Evolutionary conservation across 2,329 filamentous ascomycete genomes (phyloP).

Genomic region (Cladosporium halotolerans): DNA sequence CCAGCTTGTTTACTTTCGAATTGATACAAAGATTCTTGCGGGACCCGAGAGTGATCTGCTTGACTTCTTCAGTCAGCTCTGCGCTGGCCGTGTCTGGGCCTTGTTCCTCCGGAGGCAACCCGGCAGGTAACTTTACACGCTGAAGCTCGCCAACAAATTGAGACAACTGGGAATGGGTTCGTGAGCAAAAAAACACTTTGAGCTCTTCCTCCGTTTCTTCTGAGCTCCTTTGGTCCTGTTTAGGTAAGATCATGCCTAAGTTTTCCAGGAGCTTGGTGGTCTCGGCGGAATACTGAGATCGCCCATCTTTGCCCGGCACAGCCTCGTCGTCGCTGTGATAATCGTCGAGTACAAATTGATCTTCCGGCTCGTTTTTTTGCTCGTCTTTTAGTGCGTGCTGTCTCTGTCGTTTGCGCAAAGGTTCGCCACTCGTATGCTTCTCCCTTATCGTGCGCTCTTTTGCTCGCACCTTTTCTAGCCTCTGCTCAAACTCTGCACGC

Average conservation of each 20-base stretch:
- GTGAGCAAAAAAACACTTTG: constrained; percentile 88
- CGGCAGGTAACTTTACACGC: constrained; percentile 69
- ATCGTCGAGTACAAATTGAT: constrained; percentile 69
- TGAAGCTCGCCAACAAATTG: constrained; percentile 81
- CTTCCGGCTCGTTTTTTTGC: constrained; percentile 48
- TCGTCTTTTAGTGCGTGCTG: constrained; percentile 19
- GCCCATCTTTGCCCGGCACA: constrained; percentile 14
- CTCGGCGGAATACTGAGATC: constrained; percentile 54
- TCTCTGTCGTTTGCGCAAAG: constrained; percentile 42
- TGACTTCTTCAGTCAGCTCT: constrained; percentile 55
- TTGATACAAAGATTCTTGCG: constrained; percentile 90
- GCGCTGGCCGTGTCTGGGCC: not conserved
- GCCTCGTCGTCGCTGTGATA: constrained; percentile 59
- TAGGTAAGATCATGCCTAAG: constrained; percentile 34
- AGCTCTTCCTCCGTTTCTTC: constrained; percentile 57
- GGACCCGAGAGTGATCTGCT: constrained; percentile 77
- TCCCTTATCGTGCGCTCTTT: constrained; percentile 57
- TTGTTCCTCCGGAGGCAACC: constrained; percentile 40
- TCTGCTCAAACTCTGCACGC: constrained; percentile 68
- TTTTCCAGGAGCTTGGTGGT: constrained; percentile 68
- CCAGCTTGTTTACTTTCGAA: constrained; percentile 65
- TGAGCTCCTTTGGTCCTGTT: constrained; percentile 34
- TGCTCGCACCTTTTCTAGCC: constrained; percentile 56
- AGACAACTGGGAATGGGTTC: constrained; percentile 84
- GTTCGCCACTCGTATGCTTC: constrained; percentile 1